Percentiles rank a stretch among this genome's conserved stretches.
phyloP scores from a whole-genome alignment of 495 filamentous ascomycete genomes.

The Penicillium odoratum region DNA sequence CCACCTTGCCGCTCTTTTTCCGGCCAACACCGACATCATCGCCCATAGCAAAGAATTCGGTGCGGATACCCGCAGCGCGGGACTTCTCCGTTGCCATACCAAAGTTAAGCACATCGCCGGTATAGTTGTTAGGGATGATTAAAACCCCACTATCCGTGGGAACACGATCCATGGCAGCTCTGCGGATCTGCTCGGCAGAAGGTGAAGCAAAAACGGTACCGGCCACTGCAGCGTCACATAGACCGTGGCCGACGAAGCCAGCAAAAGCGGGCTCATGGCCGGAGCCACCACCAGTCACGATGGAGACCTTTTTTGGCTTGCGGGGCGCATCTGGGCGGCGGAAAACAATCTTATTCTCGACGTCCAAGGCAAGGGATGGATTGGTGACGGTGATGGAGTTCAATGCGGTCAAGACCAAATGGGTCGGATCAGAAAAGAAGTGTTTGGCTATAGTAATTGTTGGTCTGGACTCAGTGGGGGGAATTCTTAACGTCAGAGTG shows the following conservation, averaged over 20 bases:
- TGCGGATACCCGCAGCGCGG: constrained; percentile 71
- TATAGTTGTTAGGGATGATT: constrained; percentile 67
- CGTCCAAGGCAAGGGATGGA: constrained; percentile 78
- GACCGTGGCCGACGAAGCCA: constrained; percentile 65
- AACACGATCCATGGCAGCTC: constrained; percentile 70
- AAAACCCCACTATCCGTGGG: constrained; percentile 71
- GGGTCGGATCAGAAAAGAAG: constrained; percentile 84
- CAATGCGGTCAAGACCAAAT: constrained; percentile 78
- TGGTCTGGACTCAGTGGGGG: neutral
- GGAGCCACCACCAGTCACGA: constrained; percentile 87
- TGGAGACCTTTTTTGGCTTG: constrained; percentile 61
- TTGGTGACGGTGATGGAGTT: constrained; percentile 79
- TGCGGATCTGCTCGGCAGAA: constrained; percentile 80
- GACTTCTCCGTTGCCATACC: constrained; percentile 94
- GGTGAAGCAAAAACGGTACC: constrained; percentile 94
- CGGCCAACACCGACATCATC: constrained; percentile 94
- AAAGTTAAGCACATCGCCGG: constrained; percentile 87
- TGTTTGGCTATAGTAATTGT: constrained; percentile 62
- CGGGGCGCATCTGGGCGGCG: constrained; percentile 57
- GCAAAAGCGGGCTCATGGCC: constrained; percentile 94
- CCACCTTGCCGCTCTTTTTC: constrained; percentile 81
- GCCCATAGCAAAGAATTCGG: constrained; percentile 93
- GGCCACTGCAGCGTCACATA: constrained; percentile 84
- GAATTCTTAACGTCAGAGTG: constrained; percentile 1
- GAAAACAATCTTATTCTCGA: constrained; percentile 83